Evolutionary conservation across 2,329 filamentous ascomycete genomes (phyloP).

Genomic region (Colletotrichum sp.): DNA sequence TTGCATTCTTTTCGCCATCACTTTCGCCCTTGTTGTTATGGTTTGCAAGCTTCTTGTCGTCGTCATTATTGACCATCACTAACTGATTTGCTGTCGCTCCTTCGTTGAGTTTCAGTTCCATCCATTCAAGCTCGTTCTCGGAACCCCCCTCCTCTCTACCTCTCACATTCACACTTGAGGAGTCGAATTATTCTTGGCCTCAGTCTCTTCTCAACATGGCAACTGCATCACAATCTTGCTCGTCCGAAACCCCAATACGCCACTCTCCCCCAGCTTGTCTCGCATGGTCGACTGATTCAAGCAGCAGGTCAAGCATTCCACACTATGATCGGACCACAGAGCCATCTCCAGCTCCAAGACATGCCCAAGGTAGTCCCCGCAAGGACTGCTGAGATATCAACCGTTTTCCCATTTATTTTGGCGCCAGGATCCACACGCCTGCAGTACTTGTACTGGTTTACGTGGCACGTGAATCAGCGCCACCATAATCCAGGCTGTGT

Average conservation of each 20-base stretch:
- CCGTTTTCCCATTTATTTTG: accelerated
- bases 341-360: not conserved
- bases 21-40: too few species aligned
- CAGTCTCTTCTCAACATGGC: too few species aligned
- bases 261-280: accelerated
- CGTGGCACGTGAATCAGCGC: accelerated
- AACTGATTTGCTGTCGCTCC: accelerated
- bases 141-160: too few species aligned
- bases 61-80: too few species aligned
- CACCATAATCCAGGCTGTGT: not conserved
- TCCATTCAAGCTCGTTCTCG: too few species aligned
- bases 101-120: too few species aligned
- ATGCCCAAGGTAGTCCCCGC: accelerated
- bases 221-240: too few species aligned
- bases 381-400: not conserved
- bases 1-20: too few species aligned
- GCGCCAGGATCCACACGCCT: accelerated
- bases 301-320: not conserved
- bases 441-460: not conserved
- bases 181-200: too few species aligned
- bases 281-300: not conserved
- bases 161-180: too few species aligned
- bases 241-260: too few species aligned
- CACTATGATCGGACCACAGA: accelerated
- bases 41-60: too few species aligned